A percentile compares a stretch with the other conserved stretches of the same genome.
These are phyloP conservation scores for Sisymbrium irio DNA, from an alignment of 345 rosid species.

Conservation along the genomic window DNA sequence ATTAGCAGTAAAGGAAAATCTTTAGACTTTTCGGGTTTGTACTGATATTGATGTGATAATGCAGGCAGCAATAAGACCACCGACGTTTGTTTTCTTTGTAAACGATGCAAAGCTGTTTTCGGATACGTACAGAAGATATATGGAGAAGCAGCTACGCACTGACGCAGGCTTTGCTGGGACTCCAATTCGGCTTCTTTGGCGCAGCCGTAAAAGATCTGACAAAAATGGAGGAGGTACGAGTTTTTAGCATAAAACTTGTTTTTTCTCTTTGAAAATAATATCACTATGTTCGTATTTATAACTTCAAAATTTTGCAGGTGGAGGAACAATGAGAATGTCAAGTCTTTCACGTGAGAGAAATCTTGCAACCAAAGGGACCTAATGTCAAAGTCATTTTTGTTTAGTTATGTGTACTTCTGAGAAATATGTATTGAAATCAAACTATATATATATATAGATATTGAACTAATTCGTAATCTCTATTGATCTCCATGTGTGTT, in stretches of 20 bases:
- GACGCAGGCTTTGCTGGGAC: conserved; percentile 89
- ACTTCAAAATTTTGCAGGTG: conserved; percentile 21
- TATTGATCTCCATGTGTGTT: neutral
- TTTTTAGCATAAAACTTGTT: neutral
- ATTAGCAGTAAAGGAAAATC: neutral
- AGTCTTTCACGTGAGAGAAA: conserved; percentile 33
- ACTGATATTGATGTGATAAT: conserved; percentile 2
- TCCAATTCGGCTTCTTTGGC: conserved; percentile 91
- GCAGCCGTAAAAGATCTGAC: conserved; percentile 76
- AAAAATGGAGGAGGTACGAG: conserved; percentile 47
- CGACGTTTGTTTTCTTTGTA: conserved; percentile 92
- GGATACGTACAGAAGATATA: conserved; percentile 81
- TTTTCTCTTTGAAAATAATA: neutral
- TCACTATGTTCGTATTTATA: neutral
- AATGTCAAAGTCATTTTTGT: neutral
- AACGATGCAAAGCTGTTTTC: conserved; percentile 88
- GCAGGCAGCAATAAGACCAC: conserved; percentile 98
- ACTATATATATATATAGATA: neutral
- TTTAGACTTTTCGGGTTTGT: neutral
- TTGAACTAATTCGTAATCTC: neutral
- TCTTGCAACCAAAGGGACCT: conserved; percentile 23
- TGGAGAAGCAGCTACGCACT: conserved; percentile 92
- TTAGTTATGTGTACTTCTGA: neutral
- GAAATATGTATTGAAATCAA: neutral
- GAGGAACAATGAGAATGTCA: conserved; percentile 36